phyloP scores from a whole-genome alignment of 2,329 filamentous ascomycete species.

The Cordyceps sp. region DNA sequence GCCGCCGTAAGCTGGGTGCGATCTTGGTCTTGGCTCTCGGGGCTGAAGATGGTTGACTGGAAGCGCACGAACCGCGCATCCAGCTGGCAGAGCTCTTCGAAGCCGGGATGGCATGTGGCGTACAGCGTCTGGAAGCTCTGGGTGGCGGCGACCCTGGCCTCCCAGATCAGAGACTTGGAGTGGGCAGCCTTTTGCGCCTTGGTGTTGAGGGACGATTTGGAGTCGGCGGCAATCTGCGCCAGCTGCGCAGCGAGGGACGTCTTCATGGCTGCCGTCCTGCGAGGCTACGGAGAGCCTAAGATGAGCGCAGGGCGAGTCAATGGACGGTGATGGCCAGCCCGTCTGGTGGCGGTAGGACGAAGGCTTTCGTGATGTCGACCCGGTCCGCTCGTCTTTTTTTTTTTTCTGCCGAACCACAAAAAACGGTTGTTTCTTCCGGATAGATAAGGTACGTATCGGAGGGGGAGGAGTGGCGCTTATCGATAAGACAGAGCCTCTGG shows the following conservation, averaged over 20 bases:
- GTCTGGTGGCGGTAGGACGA: background rate
- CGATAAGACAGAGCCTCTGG: too few species aligned
- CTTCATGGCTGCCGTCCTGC: constrained; percentile 38
- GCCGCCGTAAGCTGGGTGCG: constrained; percentile 64
- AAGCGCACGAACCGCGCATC: constrained; percentile 67
- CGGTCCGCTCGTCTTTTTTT: background rate
- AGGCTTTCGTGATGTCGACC: background rate
- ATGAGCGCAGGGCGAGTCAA: background rate
- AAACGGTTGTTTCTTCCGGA: too few species aligned
- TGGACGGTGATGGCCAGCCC: background rate
- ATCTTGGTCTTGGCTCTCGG: constrained; percentile 82
- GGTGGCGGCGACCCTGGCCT: constrained; percentile 63
- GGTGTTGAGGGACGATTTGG: constrained; percentile 78
- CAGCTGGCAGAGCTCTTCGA: constrained; percentile 76
- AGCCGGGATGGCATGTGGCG: constrained; percentile 74
- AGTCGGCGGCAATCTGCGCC: constrained; percentile 78
- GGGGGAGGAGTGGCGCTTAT: too few species aligned
- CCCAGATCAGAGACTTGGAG: constrained; percentile 89
- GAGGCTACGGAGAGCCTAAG: background rate
- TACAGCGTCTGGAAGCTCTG: constrained; percentile 88
- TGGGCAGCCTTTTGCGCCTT: constrained; percentile 87
- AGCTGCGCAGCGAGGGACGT: constrained; percentile 86
- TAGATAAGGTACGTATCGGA: too few species aligned
- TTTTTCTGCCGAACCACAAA: too few species aligned
- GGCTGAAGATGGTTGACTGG: constrained; percentile 69